phyloP scores from a whole-genome alignment of 805 yeast species.

The Huiozyma naganishii region DNA sequence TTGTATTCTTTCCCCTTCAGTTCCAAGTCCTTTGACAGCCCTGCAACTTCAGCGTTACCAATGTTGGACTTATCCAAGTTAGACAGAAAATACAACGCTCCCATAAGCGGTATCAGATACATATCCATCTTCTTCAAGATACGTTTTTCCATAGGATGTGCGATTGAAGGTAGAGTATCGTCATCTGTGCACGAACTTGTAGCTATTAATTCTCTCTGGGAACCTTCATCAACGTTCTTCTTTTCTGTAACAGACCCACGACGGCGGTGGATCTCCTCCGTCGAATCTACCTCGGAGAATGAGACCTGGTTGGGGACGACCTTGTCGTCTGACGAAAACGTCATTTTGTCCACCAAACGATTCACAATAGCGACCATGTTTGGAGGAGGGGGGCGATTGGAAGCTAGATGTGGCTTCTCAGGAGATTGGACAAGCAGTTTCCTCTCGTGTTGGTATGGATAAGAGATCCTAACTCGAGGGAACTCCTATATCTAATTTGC shows the following conservation, averaged over 20 bases:
- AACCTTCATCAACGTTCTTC: background rate
- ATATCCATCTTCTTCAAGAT: constrained; percentile 35
- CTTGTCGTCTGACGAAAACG: no score
- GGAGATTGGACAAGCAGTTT: no score
- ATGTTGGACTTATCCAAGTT: constrained; percentile 46
- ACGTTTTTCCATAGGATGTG: constrained; percentile 25
- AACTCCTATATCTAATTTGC: no score
- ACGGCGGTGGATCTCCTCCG: background rate
- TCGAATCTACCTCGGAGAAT: background rate
- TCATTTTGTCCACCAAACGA: no score
- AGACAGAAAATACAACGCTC: constrained; percentile 35
- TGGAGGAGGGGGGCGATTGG: no score
- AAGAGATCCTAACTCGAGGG: no score
- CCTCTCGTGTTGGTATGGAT: no score
- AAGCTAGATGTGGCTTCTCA: no score
- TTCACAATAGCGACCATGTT: no score
- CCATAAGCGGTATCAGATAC: constrained; percentile 34
- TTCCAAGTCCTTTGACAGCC: constrained; percentile 33
- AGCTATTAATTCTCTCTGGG: constrained; percentile 13
- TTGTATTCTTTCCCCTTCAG: constrained; percentile 33
- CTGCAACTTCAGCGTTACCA: constrained; percentile 50
- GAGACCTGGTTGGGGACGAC: no score
- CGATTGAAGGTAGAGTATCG: constrained; percentile 17
- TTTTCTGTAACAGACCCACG: background rate
- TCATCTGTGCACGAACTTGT: constrained; percentile 18